Percentiles rank a stretch among this genome's conserved stretches.
These are phyloP conservation scores for Ustilago tritici DNA, from an alignment of 1,284 basidiomycete species.

Conservation along the genomic window DNA sequence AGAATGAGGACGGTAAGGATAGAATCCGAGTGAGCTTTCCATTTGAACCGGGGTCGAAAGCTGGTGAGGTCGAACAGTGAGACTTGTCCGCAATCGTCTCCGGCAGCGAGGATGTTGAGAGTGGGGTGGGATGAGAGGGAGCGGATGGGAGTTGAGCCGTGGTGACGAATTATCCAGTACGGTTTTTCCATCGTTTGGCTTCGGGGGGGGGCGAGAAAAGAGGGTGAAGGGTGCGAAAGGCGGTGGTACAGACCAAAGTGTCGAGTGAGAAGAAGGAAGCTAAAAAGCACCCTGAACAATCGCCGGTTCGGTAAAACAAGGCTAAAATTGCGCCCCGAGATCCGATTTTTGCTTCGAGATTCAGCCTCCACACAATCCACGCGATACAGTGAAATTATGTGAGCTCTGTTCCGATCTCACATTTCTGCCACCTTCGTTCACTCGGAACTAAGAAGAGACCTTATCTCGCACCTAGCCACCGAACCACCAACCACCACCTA, in stretches of 20 bases:
- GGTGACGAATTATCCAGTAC: constrained; percentile 80
- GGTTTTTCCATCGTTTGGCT: constrained; percentile 70
- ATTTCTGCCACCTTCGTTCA: too few species aligned
- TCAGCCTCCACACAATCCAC: too few species aligned
- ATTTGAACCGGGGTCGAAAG: constrained; percentile 78
- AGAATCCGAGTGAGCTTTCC: constrained; percentile 82
- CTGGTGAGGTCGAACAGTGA: constrained; percentile 79
- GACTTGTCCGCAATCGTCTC: constrained; percentile 80
- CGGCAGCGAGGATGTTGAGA: constrained; percentile 83
- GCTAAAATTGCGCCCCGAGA: neutral
- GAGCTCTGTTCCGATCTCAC: too few species aligned
- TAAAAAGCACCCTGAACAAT: constrained; percentile 8
- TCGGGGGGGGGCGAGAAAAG: neutral
- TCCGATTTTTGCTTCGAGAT: neutral
- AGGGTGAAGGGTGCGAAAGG: too few species aligned
- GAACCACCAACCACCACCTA: too few species aligned
- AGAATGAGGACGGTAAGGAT: constrained; percentile 83
- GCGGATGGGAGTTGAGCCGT: constrained; percentile 75
- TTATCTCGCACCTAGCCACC: too few species aligned
- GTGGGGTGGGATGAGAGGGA: constrained; percentile 74
- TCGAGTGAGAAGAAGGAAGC: neutral
- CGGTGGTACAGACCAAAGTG: too few species aligned
- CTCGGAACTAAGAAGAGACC: too few species aligned
- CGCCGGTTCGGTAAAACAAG: neutral
- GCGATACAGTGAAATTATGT: too few species aligned